phyloP scores from a whole-genome alignment of 2,329 filamentous ascomycete genomes.

The Neofusicoccum ribis region DNA sequence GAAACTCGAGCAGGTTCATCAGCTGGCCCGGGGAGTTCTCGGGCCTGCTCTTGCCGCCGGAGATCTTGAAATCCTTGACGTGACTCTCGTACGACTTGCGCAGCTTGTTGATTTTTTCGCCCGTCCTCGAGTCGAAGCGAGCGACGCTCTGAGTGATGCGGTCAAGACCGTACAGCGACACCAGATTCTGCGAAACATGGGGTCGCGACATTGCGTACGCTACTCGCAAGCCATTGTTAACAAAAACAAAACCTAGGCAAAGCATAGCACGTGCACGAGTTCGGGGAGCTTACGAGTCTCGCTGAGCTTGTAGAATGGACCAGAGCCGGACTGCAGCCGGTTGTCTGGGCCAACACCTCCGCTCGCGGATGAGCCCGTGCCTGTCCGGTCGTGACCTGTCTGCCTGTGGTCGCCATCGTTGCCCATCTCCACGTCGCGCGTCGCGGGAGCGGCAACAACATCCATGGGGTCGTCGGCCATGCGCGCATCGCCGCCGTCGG shows the following conservation, averaged over 20 bases:
- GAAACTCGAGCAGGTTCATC: slow-evolving; percentile 36
- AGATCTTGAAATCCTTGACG: slow-evolving; percentile 49
- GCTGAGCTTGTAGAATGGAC: slow-evolving; percentile 37
- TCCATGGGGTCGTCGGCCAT: slow-evolving; percentile 37
- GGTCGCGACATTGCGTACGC: slow-evolving; percentile 51
- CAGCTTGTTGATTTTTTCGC: slow-evolving; percentile 65
- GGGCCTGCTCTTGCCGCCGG: slow-evolving; percentile 51
- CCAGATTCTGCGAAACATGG: slow-evolving; percentile 59
- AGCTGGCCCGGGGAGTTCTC: slow-evolving; percentile 37
- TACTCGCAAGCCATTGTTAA: slow-evolving; percentile 34
- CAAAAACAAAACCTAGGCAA: slow-evolving; percentile 27
- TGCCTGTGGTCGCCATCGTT: slow-evolving; percentile 39
- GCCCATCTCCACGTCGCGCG: slow-evolving; percentile 28
- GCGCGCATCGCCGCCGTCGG: slow-evolving; percentile 45
- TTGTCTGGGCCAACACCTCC: slow-evolving; percentile 24
- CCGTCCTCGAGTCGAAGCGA: slow-evolving; percentile 60
- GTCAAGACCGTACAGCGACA: slow-evolving; percentile 59
- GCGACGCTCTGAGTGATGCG: slow-evolving; percentile 59
- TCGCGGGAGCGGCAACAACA: slow-evolving; percentile 1
- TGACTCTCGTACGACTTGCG: slow-evolving; percentile 58
- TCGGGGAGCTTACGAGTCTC: slow-evolving; percentile 37
- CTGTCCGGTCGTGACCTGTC: slow-evolving; percentile 50
- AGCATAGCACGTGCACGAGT: slow-evolving; percentile 22
- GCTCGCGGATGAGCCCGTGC: slow-evolving; percentile 24
- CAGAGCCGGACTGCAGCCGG: slow-evolving; percentile 32